phyloP scores from a whole-genome alignment of 352 stramenopile species.

The Globisporangium perplexum region DNA sequence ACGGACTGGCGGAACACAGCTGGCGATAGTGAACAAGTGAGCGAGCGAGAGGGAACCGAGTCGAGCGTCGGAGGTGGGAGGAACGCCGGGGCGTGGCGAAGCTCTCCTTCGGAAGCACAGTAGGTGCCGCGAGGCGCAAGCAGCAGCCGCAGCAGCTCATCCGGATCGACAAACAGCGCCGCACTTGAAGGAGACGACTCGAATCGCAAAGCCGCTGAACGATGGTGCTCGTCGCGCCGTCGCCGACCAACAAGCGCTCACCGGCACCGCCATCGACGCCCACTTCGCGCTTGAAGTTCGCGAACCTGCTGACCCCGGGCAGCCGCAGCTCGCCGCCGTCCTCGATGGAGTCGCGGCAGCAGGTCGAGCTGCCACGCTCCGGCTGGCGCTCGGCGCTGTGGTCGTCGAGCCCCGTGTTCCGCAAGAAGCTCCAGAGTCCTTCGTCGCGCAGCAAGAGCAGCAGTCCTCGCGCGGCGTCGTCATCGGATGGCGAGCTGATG shows the following conservation, averaged over 20 bases:
- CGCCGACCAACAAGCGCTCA: background rate
- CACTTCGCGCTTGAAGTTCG: slow-evolving; percentile 3
- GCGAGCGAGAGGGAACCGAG: too few relatives aligned
- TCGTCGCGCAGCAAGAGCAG: slow-evolving; percentile 12
- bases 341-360: slow-evolving; percentile 10
- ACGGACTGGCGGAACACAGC: too few relatives aligned
- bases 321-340: background rate
- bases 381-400: slow-evolving; percentile 32
- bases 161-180: too few relatives aligned
- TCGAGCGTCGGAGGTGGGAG: too few relatives aligned
- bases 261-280: background rate
- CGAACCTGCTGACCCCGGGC: slow-evolving; percentile 6
- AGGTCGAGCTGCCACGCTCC: slow-evolving; percentile 14
- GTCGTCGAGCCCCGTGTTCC: slow-evolving; percentile 22
- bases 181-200: too few relatives aligned
- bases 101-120: too few relatives aligned
- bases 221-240: background rate
- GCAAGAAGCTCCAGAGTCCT: slow-evolving; percentile 23
- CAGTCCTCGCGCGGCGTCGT: slow-evolving; percentile 17
- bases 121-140: too few relatives aligned
- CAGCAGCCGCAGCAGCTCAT: too few relatives aligned
- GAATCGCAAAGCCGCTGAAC: background rate
- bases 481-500: slow-evolving; percentile 5
- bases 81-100: too few relatives aligned
- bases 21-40: too few relatives aligned